Evolutionary conservation across 208 protist species (phyloP).

Genomic region (Acanthamoeba lenticulata): DNA sequence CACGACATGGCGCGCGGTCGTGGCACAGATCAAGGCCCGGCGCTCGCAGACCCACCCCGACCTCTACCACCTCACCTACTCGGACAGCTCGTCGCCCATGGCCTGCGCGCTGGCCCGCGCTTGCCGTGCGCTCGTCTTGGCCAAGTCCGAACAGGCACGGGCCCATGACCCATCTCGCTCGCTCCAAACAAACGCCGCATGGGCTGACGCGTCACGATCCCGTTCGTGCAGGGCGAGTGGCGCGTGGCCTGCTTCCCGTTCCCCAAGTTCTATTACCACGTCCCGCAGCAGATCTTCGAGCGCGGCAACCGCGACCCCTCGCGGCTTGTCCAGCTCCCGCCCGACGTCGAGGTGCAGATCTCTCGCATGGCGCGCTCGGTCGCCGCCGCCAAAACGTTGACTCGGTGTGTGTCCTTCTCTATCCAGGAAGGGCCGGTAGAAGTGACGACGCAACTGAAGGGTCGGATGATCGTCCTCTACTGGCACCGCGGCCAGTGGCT

Average conservation of each 20-base stretch:
- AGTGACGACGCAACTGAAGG: not conserved
- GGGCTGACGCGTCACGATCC: not conserved
- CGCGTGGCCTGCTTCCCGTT: not conserved
- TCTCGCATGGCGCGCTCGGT: no score
- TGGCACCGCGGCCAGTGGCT: not conserved
- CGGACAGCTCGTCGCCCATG: not conserved
- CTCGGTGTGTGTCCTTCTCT: no score
- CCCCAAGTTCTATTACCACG: slow-evolving; percentile 20
- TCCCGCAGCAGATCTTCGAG: not conserved
- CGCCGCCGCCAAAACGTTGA: no score
- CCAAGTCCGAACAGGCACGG: not conserved
- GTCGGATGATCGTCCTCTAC: not conserved
- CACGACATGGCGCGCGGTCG: no score
- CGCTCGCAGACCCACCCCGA: not conserved
- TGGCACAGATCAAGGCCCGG: not conserved
- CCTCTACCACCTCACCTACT: not conserved
- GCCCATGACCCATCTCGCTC: no score
- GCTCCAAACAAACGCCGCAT: not conserved
- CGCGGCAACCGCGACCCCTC: slow-evolving; percentile 6
- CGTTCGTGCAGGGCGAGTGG: not conserved
- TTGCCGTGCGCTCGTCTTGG: not conserved
- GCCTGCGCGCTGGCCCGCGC: not conserved
- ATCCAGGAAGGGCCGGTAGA: not conserved
- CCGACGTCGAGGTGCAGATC: not conserved
- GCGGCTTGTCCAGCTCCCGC: not conserved